Base-by-base conservation (phyloP, 1,139 yeast genomes). In the Groenewaldozyma auringiensis region DNA sequence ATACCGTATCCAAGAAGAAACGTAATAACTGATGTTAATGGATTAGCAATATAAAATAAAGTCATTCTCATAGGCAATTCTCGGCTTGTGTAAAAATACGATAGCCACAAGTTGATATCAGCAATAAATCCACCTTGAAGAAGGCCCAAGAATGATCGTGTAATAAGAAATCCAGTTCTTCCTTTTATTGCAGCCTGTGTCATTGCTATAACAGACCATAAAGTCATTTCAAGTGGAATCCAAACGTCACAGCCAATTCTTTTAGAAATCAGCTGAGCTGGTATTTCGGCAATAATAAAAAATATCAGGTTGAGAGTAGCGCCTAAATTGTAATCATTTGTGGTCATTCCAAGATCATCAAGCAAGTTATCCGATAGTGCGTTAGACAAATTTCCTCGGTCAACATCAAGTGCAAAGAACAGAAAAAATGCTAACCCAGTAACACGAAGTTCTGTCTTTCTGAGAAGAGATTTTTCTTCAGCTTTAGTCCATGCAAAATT, bases 91-190 rank as follows among this genome's bases (percentile, higher is more conserved):
- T 70, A 77, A 54, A 75, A 77, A 55, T 74, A 74, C 3, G 78
- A 70, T 43, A 77, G 62, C 70, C 76, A 76, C 32, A 74, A 63
- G 22, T 72, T 69, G 18, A 72, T 59, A 44, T 76, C 79, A 2
- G 78, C 74, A 41, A 77, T 74, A 47, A 77, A 76, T 0, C 81
- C 81, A 25, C 80, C 80, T 53, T 75, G 74, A 21, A 74, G 62
- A 1, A 61, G 44, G 2, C 79, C 81, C 18, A 75, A 60, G 13
- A 75, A 60, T 3, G 67, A 71, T 43, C 81, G 64, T 11, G 75
- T 65, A 3, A 67, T 63, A 39, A 62, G 67, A 52, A 70, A 76
- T 0, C 69, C 60, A 1, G 64, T 57, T 44, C 58, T 67, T 40
- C 63, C 65, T 6, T 54, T 61, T 43, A 76, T 54, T 8, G 66